Evolutionary conservation across 352 stramenopile genomes (phyloP).

Genomic region (Globisporangium orthogonon): DNA sequence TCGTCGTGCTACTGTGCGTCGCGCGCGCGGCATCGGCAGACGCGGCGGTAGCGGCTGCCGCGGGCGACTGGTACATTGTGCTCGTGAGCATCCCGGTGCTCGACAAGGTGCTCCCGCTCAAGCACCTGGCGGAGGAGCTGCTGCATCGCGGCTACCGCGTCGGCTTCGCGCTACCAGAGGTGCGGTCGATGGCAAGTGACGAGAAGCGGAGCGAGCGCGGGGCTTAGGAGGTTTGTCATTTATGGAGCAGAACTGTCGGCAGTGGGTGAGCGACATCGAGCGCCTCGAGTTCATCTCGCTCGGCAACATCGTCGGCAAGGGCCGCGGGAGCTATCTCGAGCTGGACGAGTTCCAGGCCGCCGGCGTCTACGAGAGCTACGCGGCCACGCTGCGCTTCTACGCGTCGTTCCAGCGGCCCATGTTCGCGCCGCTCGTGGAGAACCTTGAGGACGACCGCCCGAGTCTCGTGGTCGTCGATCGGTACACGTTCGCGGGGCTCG

Average conservation of each 20-base stretch:
- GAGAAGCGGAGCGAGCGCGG: no score
- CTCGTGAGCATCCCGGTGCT: slow-evolving; percentile 81
- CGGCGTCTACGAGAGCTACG: slow-evolving; percentile 66
- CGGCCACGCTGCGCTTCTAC: slow-evolving; percentile 59
- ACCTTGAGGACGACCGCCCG: slow-evolving; percentile 59
- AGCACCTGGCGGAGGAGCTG: slow-evolving; percentile 68
- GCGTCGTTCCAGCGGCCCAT: slow-evolving; percentile 78
- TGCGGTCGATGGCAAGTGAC: slow-evolving; percentile 5
- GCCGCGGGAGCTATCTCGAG: slow-evolving; percentile 19
- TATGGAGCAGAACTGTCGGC: slow-evolving; percentile 45
- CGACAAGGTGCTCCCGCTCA: slow-evolving; percentile 78
- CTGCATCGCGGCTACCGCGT: slow-evolving; percentile 68
- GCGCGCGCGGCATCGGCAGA: background rate
- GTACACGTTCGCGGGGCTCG: slow-evolving; percentile 78
- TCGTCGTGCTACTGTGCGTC: slow-evolving; percentile 19
- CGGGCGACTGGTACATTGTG: slow-evolving; percentile 66
- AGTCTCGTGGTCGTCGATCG: slow-evolving; percentile 70
- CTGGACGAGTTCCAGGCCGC: slow-evolving; percentile 24
- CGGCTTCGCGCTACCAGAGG: slow-evolving; percentile 73
- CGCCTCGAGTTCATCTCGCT: slow-evolving; percentile 79
- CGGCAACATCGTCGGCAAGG: slow-evolving; percentile 46
- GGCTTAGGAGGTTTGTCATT: no score
- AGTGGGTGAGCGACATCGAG: slow-evolving; percentile 72
- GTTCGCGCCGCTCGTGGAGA: slow-evolving; percentile 46
- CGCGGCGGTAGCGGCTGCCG: background rate